These are phyloP conservation scores for Alternaria novae-zelandiae DNA, from an alignment of 2,329 filamentous ascomycete species.

Conservation along the genomic window DNA sequence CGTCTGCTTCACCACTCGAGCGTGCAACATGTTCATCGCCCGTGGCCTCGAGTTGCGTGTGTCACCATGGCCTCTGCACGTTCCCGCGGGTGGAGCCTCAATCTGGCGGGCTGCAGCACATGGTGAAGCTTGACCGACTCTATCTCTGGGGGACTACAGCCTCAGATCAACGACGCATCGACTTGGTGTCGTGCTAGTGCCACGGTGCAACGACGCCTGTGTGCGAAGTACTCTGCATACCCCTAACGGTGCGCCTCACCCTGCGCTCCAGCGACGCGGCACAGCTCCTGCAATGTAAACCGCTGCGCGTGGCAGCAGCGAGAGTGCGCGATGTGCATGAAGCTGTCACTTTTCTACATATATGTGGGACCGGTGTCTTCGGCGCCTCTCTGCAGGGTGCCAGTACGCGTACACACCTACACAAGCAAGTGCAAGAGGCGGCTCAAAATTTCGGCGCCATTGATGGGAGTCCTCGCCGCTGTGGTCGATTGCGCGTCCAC, in stretches of 20 bases:
- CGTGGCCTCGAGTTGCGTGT: not conserved
- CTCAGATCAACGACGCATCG: slow-evolving; percentile 20
- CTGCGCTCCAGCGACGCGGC: slow-evolving; percentile 10
- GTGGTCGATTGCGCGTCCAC: slow-evolving; percentile 42
- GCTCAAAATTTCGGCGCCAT: slow-evolving; percentile 13
- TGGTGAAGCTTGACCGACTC: slow-evolving; percentile 15
- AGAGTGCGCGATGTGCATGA: not conserved
- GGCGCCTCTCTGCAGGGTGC: not conserved
- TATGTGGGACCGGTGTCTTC: slow-evolving; percentile 8
- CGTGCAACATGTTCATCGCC: not conserved
- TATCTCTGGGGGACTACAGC: slow-evolving; percentile 11
- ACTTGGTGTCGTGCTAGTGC: slow-evolving; percentile 25
- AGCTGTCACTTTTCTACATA: not conserved
- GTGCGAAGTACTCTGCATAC: slow-evolving; percentile 10
- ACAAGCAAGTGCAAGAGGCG: slow-evolving; percentile 1
- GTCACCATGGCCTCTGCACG: not conserved
- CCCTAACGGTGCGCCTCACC: slow-evolving; percentile 26
- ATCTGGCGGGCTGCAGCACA: slow-evolving; percentile 6
- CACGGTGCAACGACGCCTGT: slow-evolving; percentile 19
- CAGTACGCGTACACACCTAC: slow-evolving; percentile 10
- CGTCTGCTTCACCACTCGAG: not conserved
- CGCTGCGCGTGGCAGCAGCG: not conserved
- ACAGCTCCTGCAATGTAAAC: slow-evolving; percentile 12
- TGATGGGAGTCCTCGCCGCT: not conserved
- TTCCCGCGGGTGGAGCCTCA: slow-evolving; percentile 5